phyloP scores from a whole-genome alignment of 352 stramenopile species.

The Phytophthora agathidicida region DNA sequence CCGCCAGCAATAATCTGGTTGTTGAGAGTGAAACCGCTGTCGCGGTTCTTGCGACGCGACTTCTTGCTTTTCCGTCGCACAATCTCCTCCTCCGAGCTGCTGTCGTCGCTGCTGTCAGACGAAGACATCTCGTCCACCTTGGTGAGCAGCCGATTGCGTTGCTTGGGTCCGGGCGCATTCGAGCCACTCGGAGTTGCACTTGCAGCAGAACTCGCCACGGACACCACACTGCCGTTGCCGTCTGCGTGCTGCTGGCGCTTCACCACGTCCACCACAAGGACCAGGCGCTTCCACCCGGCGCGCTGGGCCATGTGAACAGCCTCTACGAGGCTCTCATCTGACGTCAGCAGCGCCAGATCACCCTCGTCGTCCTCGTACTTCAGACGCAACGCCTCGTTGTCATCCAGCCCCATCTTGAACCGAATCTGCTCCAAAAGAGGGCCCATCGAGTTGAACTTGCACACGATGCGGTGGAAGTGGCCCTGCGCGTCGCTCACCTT shows the following conservation, averaged over 20 bases:
- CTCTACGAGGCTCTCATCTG: constrained; percentile 86
- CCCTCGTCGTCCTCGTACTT: constrained; percentile 92
- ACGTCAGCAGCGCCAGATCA: constrained; percentile 83
- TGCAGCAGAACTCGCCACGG: constrained; percentile 35
- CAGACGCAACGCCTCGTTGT: constrained; percentile 67
- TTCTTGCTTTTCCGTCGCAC: constrained; percentile 53
- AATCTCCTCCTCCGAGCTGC: constrained; percentile 52
- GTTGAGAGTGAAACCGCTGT: constrained; percentile 16
- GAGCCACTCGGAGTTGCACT: constrained; percentile 21
- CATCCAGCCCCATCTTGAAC: constrained; percentile 74
- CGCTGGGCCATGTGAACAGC: constrained; percentile 88
- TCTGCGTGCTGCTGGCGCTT: constrained; percentile 45
- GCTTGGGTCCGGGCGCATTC: constrained; percentile 28
- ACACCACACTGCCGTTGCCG: constrained; percentile 44
- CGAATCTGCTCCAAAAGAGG: constrained; percentile 82
- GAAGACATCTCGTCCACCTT: constrained; percentile 84
- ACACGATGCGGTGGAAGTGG: constrained; percentile 89
- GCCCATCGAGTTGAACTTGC: constrained; percentile 71
- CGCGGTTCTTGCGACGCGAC: constrained; percentile 49
- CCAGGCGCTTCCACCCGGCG: constrained; percentile 84
- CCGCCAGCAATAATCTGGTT: constrained; percentile 45
- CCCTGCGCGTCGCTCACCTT: constrained; percentile 87
- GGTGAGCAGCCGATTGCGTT: constrained; percentile 65
- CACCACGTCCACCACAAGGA: constrained; percentile 83
- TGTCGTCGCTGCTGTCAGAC: constrained; percentile 43